Evolutionary conservation across 1,284 basidiomycete genomes (phyloP), one percentile per base, ranked within the genome.

Genomic region (Apiotrichum brassicae): DNA sequence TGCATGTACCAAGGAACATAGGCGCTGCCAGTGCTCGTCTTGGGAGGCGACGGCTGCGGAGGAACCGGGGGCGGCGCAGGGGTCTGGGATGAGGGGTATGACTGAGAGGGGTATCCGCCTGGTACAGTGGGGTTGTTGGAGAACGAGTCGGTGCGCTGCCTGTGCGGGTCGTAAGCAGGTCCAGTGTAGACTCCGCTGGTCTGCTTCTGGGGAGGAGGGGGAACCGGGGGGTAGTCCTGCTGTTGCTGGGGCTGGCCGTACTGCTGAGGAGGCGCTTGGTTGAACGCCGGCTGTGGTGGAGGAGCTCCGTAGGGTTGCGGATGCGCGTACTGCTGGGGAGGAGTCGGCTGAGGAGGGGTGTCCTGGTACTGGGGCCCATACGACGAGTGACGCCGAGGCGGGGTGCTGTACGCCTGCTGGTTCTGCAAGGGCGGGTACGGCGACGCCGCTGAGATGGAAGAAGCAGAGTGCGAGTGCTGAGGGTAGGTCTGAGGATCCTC

Each of bases 1-100:
- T 71, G 69, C 56, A 66, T 66, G 48, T 66, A 63, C 69, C 69
- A 71, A 0, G 69, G 69, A 3, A 70, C 66, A 38, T 69, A 68
- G 3, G 59, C 56, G 20, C 28, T 30, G 28, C 59, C 55, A 2
- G 57, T 44, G 20, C 36, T 51, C 13, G 52, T 58, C 35, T 48
- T 28, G 12, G 48, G 49, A 20, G 45, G 35, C 20, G 44, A 25
- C 20, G 14, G 46, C 30, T 34, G 18, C 23, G 28, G 38, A 24
- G n/a, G 46, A 28, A 8, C 16, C 25, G 23, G 23, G 7, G 37
- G 37, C n/a, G 37, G 8, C 28, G 28, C 4, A 16, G 37, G 7
- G 9, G 20, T 22, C 38, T 22, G 20, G 18, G 30, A 19, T 43
- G 30, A 5, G 14, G 38, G 7, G 28, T 12, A 16, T 25, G 41